phyloP scores from a whole-genome alignment of 208 protist species.

The Crithidia expoeki region DNA sequence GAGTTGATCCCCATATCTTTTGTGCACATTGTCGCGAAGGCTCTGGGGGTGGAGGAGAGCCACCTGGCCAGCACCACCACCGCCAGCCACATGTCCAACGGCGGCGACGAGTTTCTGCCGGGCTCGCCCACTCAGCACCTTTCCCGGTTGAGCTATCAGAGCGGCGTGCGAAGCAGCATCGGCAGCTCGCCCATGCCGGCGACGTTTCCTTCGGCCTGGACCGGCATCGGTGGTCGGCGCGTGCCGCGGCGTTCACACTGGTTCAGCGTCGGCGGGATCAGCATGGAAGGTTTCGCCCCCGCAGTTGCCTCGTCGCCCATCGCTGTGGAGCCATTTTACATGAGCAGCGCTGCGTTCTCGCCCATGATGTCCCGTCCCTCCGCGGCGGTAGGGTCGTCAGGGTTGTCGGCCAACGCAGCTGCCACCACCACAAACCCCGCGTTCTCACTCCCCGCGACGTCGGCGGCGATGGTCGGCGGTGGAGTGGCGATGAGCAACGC shows the following conservation, averaged over 20 bases:
- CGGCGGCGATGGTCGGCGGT: slow-evolving; percentile 2
- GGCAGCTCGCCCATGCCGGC: neutral
- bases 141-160: slow-evolving; percentile 10
- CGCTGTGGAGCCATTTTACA: slow-evolving; percentile 5
- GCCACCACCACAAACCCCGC: neutral
- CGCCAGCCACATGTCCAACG: slow-evolving; percentile 4
- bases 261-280: slow-evolving; percentile 51
- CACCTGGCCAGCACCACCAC: slow-evolving; percentile 20
- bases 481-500: neutral
- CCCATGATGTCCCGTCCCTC: neutral
- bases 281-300: slow-evolving; percentile 18
- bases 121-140: slow-evolving; percentile 13
- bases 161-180: neutral
- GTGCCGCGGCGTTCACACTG: slow-evolving; percentile 59
- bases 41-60: slow-evolving; percentile 17
- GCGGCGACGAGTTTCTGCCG: slow-evolving; percentile 20
- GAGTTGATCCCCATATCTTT: slow-evolving; percentile 53
- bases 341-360: slow-evolving; percentile 18
- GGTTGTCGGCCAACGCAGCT: neutral
- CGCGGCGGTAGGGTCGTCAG: neutral
- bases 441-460: neutral
- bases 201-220: neutral
- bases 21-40: slow-evolving; percentile 35
- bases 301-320: neutral
- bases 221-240: slow-evolving; percentile 13